These are phyloP conservation scores for Knoxdaviesia capensis DNA, from an alignment of 2,329 filamentous ascomycete genomes.

Conservation along the genomic window DNA sequence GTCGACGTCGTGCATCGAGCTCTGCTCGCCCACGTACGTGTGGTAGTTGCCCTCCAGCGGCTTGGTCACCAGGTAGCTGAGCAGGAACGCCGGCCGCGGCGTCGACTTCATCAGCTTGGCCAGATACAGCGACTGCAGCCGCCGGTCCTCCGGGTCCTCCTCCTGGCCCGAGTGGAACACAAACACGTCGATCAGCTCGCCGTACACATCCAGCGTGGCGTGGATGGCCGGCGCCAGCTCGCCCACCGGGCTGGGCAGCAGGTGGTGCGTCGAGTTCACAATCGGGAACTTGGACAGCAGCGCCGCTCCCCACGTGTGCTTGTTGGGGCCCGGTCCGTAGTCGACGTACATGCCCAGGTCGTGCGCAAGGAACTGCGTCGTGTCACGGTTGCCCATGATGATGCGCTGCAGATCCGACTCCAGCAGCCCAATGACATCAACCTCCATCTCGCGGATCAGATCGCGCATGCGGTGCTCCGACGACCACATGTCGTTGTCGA, in stretches of 20 bases:
- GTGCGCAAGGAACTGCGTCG: constrained; percentile 85
- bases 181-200: constrained; percentile 74
- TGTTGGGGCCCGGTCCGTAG: constrained; percentile 92
- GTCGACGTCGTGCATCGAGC: constrained; percentile 92
- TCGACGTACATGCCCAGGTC: constrained; percentile 98
- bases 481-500: constrained; percentile 98
- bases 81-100: constrained; percentile 59
- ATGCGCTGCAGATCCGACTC: constrained; percentile 90
- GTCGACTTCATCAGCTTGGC: constrained; percentile 73
- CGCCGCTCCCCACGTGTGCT: constrained; percentile 92
- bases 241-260: constrained; percentile 80
- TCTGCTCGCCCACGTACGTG: constrained; percentile 69
- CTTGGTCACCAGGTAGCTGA: constrained; percentile 83
- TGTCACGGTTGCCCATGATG: constrained; percentile 98
- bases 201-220: constrained; percentile 88
- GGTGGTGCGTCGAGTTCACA: constrained; percentile 86
- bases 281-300: constrained; percentile 96
- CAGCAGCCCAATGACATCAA: constrained; percentile 91
- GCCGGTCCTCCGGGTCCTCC: constrained; percentile 80
- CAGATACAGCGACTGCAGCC: constrained; percentile 72
- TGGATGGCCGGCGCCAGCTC: constrained; percentile 92
- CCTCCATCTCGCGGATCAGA: constrained; percentile 76
- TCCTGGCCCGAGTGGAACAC: constrained; percentile 98
- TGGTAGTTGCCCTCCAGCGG: constrained; percentile 91
- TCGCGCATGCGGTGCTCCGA: constrained; percentile 88